These are phyloP conservation scores for Penicillium sp. DNA, from an alignment of 2,329 filamentous ascomycete genomes.

Conservation along the genomic window DNA sequence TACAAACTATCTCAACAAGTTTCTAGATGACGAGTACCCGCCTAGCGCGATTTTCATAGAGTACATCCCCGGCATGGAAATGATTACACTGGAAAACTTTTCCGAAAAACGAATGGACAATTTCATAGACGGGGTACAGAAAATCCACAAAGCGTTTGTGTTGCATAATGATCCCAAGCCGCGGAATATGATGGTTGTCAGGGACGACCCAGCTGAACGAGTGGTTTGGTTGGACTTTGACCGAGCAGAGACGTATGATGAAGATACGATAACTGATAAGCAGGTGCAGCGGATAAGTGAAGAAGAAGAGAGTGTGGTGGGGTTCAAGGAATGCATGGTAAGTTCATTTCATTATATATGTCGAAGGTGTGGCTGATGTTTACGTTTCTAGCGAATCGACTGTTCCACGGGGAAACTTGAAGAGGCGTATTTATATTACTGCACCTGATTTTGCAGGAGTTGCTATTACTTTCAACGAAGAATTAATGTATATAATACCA, in stretches of 20 bases:
- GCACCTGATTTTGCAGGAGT: too few relatives aligned
- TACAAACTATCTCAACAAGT: not conserved
- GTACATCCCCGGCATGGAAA: slow-evolving; percentile 16
- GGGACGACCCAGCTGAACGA: slow-evolving; percentile 13
- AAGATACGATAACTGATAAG: slow-evolving; percentile 27
- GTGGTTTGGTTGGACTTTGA: slow-evolving; percentile 16
- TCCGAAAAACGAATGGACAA: slow-evolving; percentile 13
- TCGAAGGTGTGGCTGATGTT: too few relatives aligned
- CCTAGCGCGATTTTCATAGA: slow-evolving; percentile 19
- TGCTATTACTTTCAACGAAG: too few relatives aligned
- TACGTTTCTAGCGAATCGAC: too few relatives aligned
- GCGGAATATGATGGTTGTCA: slow-evolving; percentile 18
- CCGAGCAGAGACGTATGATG: slow-evolving; percentile 1
- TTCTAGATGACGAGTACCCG: slow-evolving; percentile 16
- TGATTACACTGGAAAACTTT: slow-evolving; percentile 10
- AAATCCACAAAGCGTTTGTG: slow-evolving; percentile 17
- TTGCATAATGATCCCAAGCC: slow-evolving; percentile 13
- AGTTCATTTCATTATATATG: not conserved
- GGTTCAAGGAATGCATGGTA: not conserved
- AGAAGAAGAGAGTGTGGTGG: not conserved
- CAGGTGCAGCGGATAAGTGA: not conserved
- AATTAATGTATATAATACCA: too few relatives aligned
- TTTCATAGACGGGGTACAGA: slow-evolving; percentile 12
- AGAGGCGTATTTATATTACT: too few relatives aligned
- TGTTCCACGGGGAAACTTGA: too few relatives aligned